Evolutionary conservation across 1,139 yeast species (phyloP).

Genomic region (Geotrichum klebahnii): DNA sequence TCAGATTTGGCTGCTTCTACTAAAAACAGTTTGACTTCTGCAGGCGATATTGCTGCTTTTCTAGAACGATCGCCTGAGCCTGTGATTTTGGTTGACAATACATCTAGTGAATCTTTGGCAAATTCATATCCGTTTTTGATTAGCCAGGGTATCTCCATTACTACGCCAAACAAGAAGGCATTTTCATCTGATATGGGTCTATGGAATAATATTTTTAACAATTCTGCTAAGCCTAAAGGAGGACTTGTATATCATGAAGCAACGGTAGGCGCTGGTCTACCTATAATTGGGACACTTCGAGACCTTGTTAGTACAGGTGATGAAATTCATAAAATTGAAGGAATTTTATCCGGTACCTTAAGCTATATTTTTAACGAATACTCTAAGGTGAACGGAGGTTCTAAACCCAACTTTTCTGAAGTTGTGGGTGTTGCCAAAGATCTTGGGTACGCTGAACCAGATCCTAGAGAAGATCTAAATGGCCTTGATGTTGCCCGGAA

Average conservation of each 20-base stretch:
- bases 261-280: conserved; percentile 98
- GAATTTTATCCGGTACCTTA: conserved; percentile 92
- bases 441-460: conserved; percentile 97
- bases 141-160: conserved; percentile 78
- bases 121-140: conserved; percentile 70
- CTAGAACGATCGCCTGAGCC: conserved; percentile 67
- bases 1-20: conserved; percentile 45
- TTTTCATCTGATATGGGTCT: conserved; percentile 72
- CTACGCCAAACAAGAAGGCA: conserved; percentile 97
- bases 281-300: conserved; percentile 80
- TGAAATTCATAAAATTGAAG: conserved; percentile 83
- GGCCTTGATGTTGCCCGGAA: conserved; percentile 98
- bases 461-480: conserved; percentile 96
- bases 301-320: conserved; percentile 92
- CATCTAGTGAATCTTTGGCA: conserved; percentile 78
- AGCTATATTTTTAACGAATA: conserved; percentile 95
- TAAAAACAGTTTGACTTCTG: conserved; percentile 49
- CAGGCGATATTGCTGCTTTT: conserved; percentile 56
- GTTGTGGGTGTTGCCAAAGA: conserved; percentile 83
- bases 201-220: conserved; percentile 71
- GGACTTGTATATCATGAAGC: conserved; percentile 96
- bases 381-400: conserved; percentile 58
- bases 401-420: conserved; percentile 74
- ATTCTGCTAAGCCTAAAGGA: conserved; percentile 48
- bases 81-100: conserved; percentile 84